Percentiles rank a stretch among this genome's conserved stretches.
Evolutionary conservation across 371 early-diverging fungal species (phyloP).

Genomic region (Amoeboaphelidium protococcarum): DNA sequence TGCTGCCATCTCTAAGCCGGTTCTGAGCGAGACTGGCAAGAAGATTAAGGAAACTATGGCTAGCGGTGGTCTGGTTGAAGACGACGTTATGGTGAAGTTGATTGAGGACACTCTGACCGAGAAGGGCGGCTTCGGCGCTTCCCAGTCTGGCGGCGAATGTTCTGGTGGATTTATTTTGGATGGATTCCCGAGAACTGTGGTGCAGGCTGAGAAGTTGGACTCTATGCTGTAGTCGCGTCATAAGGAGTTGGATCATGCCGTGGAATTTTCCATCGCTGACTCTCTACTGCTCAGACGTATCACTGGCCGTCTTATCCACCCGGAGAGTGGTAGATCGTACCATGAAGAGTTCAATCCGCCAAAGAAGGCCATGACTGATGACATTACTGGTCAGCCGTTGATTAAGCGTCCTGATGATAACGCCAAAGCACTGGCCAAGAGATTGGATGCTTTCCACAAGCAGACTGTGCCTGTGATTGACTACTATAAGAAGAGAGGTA

Average conservation of each 20-base stretch:
- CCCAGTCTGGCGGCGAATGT: conserved; percentile 69
- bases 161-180: conserved; percentile 96
- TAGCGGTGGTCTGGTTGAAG: conserved; percentile 85
- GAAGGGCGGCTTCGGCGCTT: no score
- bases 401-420: conserved; percentile 95
- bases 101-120: conserved; percentile 61
- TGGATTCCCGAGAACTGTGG: conserved; percentile 97
- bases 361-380: conserved; percentile 68
- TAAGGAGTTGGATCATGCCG: conserved; percentile 60
- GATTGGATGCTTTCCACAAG: conserved; percentile 78
- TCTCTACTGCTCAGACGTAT: conserved; percentile 73
- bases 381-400: conserved; percentile 86
- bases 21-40: conserved; percentile 31
- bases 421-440: conserved; percentile 70
- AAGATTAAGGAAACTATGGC: conserved; percentile 95
- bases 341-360: conserved; percentile 88
- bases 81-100: conserved; percentile 92
- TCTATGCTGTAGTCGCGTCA: conserved; percentile 29
- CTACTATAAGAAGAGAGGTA: conserved; percentile 79
- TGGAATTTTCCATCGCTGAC: conserved; percentile 84
- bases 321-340: conserved; percentile 73
- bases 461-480: conserved; percentile 88
- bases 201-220: conserved; percentile 81
- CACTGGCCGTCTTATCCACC: conserved; percentile 84
- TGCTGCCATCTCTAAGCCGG: conserved; percentile 70